A percentile compares a stretch with the other conserved stretches of the same genome.
phyloP scores from a whole-genome alignment of 2,329 filamentous ascomycete species.

The Fusarium algeriense region DNA sequence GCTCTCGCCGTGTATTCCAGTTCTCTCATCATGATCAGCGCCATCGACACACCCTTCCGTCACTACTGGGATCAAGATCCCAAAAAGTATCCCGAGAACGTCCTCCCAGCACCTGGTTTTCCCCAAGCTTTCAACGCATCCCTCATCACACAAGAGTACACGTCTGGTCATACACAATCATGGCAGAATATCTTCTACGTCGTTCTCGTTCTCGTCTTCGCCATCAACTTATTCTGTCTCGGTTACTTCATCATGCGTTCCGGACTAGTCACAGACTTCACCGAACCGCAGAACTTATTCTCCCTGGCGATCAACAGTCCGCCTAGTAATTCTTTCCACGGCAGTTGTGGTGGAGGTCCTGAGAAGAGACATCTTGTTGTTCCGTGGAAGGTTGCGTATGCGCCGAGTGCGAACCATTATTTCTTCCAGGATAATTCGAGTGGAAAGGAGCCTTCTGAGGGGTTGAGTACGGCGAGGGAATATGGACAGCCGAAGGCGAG shows the following conservation, averaged over 20 bases:
- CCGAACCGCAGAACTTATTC: conserved; percentile 82
- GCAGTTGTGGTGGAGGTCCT: conserved; percentile 56
- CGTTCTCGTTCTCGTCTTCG: conserved; percentile 73
- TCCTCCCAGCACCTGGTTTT: conserved; percentile 57
- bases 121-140: conserved; percentile 73
- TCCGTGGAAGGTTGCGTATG: conserved; percentile 58
- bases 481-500: conserved; percentile 20
- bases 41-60: conserved; percentile 70
- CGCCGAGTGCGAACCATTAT: conserved; percentile 55
- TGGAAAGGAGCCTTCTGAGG: conserved; percentile 49
- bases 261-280: conserved; percentile 81
- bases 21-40: conserved; percentile 72
- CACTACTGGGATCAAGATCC: conserved; percentile 64
- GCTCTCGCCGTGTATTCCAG: conserved; percentile 77
- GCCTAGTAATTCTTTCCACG: conserved; percentile 53
- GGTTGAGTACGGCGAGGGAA: conserved; percentile 49
- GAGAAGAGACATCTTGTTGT: conserved; percentile 53
- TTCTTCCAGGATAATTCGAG: conserved; percentile 57
- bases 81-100: conserved; percentile 32
- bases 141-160: conserved; percentile 75
- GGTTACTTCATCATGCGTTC: conserved; percentile 67
- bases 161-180: conserved; percentile 69
- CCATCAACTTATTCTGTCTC: conserved; percentile 75
- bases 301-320: conserved; percentile 74
- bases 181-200: conserved; percentile 78